Base-by-base conservation (phyloP, 2,329 filamentous ascomycete species). In the Alternaria triticina region DNA sequence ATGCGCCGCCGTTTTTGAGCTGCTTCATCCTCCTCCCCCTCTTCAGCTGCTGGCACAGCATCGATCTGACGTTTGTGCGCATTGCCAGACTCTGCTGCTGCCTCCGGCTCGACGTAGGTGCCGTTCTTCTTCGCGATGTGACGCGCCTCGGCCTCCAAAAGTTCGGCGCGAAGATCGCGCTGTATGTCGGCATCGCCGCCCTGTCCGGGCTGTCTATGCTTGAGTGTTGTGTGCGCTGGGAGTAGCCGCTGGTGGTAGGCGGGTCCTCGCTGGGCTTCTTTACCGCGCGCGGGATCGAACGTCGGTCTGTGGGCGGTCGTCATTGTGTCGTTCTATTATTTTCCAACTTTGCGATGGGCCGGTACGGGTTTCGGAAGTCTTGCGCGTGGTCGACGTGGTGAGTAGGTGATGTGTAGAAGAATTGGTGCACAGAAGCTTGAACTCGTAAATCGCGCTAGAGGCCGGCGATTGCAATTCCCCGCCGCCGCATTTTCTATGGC, bases 181-280 rank as follows among this genome's bases (percentile, higher is more conserved):
- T 86, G 83, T 70, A 86, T 81, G 69, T 96, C 93, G 36, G 90
- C 90, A 68, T 89, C 90, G 69, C 93, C 92, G 73, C 96, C 96
- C 83, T 99, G 96, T 47, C 94, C 94, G n/a, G 91, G 86, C 83
- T 96, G 88, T 65, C 90, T 89, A 70, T 70, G 66, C 83, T 99
- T 99, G 77, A 99, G 90, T 68, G 93, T 90, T 12, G 93, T 98
- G 81, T 99, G 91, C 30, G 96, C 96, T 33, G 96, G 95, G 13
- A 97, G 90, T 15, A 98, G 91, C 73, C 96, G 91, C 82, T 98
- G 95, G 79, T 99, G 96, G 84, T 97, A 98, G 73, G 94, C 95
- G 54, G 93, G 92, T 51, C 96, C 96, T 75, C 94, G 91, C 64
- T 94, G 91, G 74, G 94, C 93, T 82, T 99, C 96, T 86, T 97